Base-by-base conservation (phyloP, 2,329 filamentous ascomycete species). In the Arachnomyces sp. region DNA sequence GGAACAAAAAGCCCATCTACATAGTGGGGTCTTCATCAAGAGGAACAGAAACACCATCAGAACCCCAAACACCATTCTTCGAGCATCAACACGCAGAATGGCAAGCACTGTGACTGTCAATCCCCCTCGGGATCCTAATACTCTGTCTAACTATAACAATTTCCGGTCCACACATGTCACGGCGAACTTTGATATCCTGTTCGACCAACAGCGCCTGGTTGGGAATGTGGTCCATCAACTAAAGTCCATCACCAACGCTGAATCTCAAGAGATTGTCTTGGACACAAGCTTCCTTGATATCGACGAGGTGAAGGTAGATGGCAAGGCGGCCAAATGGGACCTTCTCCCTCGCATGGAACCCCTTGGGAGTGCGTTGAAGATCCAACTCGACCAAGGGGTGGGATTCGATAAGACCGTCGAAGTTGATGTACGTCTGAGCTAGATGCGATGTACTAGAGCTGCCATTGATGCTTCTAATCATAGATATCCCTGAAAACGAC, bases 211-310 rank as follows among this genome's bases (percentile, higher is more conserved):
- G 69, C 74, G 77, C 40, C 74, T 96, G 47, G 76, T 75, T 45
- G 92, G 92, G 16, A 82, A 76, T 48, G 86, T 95, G 16, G 69
- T 79, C 29, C 73, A 95, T 45, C 78, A 78, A 52, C 71, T 96
- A 31, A 81, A 87, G 63, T 86, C 82, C 16, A 74, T 86, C 58
- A 88, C 83, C 3, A 75, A 88, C 54, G 78, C 73, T 46, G 73
- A 81, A 58, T 84, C 78, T 50, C 77, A 77, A 39, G 84, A 89
- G 60, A 82, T 96, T 52, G 68, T 95, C 35, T 75, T 98, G 40
- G 92, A 98, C 67, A 86, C 86, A n/a, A 89, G 85, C 61, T 80
- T 81, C 61, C 71, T 98, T 32, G 74, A 85, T 39, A 77, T 98
- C 51, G 72, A 75, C 7, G 72, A 74, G 15, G 80, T 95, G 54